Conservation (phyloP, 2,329 filamentous ascomycete genomes). For the Monosporascus ibericus region DNA sequence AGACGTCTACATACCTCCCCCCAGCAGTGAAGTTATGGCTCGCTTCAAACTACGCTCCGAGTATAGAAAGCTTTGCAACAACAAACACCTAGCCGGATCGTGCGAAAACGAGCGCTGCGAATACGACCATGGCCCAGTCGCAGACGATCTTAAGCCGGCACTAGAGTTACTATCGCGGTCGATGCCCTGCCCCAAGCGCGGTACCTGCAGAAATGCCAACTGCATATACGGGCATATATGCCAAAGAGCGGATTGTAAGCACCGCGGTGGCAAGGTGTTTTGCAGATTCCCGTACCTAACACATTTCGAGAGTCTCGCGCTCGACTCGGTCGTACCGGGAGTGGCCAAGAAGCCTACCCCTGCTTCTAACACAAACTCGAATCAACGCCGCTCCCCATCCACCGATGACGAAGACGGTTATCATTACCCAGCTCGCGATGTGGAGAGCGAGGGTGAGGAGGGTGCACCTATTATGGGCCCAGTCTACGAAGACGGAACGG, state of each 20-base stretch:
- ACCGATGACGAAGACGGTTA: neutral
- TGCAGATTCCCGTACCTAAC: conserved; percentile 18
- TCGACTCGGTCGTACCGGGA: neutral
- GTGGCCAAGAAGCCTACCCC: neutral
- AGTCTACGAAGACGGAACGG: neutral
- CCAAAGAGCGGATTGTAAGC: conserved; percentile 24
- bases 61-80: conserved; percentile 21
- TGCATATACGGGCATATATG: conserved; percentile 27
- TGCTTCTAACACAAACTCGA: neutral
- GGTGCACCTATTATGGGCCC: neutral
- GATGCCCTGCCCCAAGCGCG: conserved; percentile 21
- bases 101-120: conserved; percentile 21
- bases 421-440: neutral
- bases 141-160: conserved; percentile 17
- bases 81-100: conserved; percentile 16
- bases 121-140: conserved; percentile 22
- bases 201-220: conserved; percentile 15
- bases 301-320: conserved; percentile 15
- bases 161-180: conserved; percentile 23
- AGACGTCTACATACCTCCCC: conserved; percentile 20
- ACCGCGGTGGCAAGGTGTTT: conserved; percentile 23
- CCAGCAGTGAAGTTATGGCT: conserved; percentile 7
- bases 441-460: neutral
- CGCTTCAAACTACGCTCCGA: conserved; percentile 17
- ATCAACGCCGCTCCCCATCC: neutral